Percentiles rank a stretch among this genome's conserved stretches.
These are phyloP conservation scores for Trichoderma koningii DNA, from an alignment of 2,329 filamentous ascomycete genomes.

Conservation along the genomic window DNA sequence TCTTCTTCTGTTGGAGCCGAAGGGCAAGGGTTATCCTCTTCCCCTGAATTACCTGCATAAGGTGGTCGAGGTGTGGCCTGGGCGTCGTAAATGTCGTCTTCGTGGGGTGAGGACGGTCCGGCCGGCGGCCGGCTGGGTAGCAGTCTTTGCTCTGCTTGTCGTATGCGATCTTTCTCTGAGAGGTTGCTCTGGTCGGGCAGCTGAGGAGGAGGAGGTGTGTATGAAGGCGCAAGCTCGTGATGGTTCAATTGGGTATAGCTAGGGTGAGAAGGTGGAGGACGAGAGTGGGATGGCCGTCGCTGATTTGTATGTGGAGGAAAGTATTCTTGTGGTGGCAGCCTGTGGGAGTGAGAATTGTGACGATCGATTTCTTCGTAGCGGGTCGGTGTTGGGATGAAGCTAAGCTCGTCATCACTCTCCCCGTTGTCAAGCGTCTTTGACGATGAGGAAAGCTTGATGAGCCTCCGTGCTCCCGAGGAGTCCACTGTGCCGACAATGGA, in stretches of 20 bases:
- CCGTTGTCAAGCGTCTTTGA: constrained; percentile 36
- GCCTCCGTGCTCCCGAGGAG: constrained; percentile 51
- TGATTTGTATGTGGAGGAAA: constrained; percentile 41
- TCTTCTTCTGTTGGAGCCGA: constrained; percentile 53
- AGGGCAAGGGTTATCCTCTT: constrained; percentile 36
- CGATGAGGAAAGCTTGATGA: constrained; percentile 33
- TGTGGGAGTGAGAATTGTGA: constrained; percentile 9
- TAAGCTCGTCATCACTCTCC: constrained; percentile 40
- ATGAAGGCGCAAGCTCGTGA: constrained; percentile 45
- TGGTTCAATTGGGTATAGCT: constrained; percentile 20
- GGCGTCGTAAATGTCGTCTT: constrained; percentile 56
- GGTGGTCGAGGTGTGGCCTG: constrained; percentile 43
- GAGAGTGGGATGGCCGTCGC: constrained; percentile 33
- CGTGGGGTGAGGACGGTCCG: constrained; percentile 41
- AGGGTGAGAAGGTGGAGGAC: constrained; percentile 28
- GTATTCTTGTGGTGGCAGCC: constrained; percentile 31
- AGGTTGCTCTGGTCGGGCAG: constrained; percentile 61
- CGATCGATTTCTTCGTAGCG: constrained; percentile 24
- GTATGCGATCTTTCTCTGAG: constrained; percentile 80
- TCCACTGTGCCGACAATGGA: constrained; percentile 85
- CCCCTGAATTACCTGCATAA: constrained; percentile 27
- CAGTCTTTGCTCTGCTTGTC: constrained; percentile 74
- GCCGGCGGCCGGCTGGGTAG: constrained; percentile 72
- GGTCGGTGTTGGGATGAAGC: constrained; percentile 29
- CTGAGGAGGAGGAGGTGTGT: constrained; percentile 60